Conservation (phyloP, 257 asterid species). For the Henckelia pumila region DNA sequence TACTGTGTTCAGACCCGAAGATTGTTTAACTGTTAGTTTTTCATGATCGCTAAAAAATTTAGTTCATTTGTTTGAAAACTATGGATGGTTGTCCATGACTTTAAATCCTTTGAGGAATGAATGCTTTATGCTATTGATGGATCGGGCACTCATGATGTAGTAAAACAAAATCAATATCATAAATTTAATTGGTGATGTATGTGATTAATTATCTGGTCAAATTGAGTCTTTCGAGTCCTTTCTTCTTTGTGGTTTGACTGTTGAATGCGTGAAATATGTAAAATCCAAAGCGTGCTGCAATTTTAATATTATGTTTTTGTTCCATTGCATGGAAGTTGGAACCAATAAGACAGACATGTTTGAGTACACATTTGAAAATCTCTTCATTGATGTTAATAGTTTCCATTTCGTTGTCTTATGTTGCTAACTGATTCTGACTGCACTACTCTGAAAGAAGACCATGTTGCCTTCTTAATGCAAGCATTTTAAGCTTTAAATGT, state of each 20-base stretch:
- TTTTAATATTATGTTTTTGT: background rate
- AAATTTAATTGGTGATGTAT: background rate
- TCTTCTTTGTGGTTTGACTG: background rate
- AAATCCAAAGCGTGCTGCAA: background rate
- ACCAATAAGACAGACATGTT: background rate
- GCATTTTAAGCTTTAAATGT: background rate
- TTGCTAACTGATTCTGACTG: constrained; percentile 3
- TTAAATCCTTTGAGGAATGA: too few species aligned
- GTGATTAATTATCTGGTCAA: background rate
- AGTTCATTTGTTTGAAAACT: background rate
- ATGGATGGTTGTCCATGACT: too few species aligned
- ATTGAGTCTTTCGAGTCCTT: background rate
- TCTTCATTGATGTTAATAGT: background rate
- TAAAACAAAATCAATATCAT: background rate
- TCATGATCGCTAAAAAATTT: background rate
- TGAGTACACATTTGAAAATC: background rate
- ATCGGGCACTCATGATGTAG: background rate
- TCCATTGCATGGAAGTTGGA: background rate
- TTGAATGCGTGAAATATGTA: constrained; percentile 1
- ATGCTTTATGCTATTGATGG: background rate
- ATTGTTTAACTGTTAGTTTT: constrained; percentile 72
- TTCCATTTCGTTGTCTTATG: background rate
- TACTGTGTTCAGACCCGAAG: constrained; percentile 76
- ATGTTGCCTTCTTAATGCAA: too few species aligned
- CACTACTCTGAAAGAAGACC: background rate